Percentiles rank a stretch among this genome's conserved stretches.
Evolutionary conservation across 2,329 filamentous ascomycete genomes (phyloP).

Genomic region (Penicillium decumbens): DNA sequence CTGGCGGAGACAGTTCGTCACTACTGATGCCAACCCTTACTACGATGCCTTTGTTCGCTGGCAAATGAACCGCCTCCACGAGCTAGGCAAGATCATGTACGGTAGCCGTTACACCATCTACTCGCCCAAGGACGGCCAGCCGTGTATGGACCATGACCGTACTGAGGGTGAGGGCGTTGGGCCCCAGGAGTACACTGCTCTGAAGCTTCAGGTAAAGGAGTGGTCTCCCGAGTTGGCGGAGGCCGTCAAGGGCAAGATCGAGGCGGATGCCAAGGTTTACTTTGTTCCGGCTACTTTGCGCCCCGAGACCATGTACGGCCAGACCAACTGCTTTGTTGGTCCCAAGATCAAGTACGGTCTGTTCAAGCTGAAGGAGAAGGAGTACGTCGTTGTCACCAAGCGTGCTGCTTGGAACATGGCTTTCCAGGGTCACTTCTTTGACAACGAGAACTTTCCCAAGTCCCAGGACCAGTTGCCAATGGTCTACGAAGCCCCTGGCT

Average conservation of each 20-base stretch:
- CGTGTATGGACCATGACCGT: constrained; percentile 83
- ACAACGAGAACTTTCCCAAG: constrained; percentile 43
- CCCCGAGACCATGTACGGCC: constrained; percentile 98
- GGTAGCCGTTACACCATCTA: constrained; percentile 92
- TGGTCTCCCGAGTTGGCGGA: constrained; percentile 75
- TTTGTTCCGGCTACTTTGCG: constrained; percentile 88
- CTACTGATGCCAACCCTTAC: constrained; percentile 93
- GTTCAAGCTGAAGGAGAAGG: constrained; percentile 70
- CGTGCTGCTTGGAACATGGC: constrained; percentile 90
- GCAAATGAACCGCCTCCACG: constrained; percentile 92
- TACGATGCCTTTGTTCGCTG: constrained; percentile 93
- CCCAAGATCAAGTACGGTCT: constrained; percentile 86
- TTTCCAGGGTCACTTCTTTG: constrained; percentile 79
- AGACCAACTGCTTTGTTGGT: constrained; percentile 91
- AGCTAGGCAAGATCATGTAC: constrained; percentile 88
- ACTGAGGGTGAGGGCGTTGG: constrained; percentile 74
- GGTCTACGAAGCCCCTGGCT: constrained; percentile 68
- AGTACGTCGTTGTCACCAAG: constrained; percentile 80
- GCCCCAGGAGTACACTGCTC: constrained; percentile 84
- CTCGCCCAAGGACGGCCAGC: constrained; percentile 80
- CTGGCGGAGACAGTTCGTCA: constrained; percentile 89
- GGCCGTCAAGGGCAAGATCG: constrained; percentile 70
- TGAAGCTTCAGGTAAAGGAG: constrained; percentile 87
- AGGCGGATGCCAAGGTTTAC: constrained; percentile 73
- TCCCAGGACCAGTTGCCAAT: constrained; percentile 70